phyloP scores from a whole-genome alignment of 768 basidiomycete genomes.

The Amanita rimosa region DNA sequence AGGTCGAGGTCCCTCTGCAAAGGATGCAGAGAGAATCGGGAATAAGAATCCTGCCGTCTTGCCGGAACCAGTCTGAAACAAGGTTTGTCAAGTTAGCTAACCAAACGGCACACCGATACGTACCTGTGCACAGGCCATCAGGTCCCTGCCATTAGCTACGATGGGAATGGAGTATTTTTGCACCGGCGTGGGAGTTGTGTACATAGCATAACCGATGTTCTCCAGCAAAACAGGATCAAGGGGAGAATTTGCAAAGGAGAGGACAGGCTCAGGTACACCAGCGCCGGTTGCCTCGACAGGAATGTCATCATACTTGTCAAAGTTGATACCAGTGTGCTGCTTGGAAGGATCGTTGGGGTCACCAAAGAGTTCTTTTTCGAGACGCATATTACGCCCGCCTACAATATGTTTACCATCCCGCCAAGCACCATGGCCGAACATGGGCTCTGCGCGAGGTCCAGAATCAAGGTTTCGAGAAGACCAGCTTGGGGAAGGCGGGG shows the following conservation, averaged over 20 bases:
- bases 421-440: slow-evolving; percentile 68
- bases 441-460: slow-evolving; percentile 31
- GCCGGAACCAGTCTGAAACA: slow-evolving; percentile 88
- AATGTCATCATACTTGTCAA: slow-evolving; percentile 99
- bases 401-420: slow-evolving; percentile 79
- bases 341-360: slow-evolving; percentile 76
- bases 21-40: slow-evolving; percentile 94
- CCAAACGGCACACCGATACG: slow-evolving; percentile 14
- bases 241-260: slow-evolving; percentile 77
- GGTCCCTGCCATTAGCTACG: slow-evolving; percentile 77
- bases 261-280: slow-evolving; percentile 93
- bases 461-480: slow-evolving; percentile 25
- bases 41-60: slow-evolving; percentile 99
- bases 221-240: slow-evolving; percentile 90
- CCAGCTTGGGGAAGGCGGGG: slow-evolving; percentile 30
- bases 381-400: slow-evolving; percentile 74
- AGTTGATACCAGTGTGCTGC: slow-evolving; percentile 97
- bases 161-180: slow-evolving; percentile 99
- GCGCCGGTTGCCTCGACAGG: slow-evolving; percentile 97
- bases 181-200: slow-evolving; percentile 93
- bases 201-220: slow-evolving; percentile 89
- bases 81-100: slow-evolving; percentile 3
- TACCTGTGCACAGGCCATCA: slow-evolving; percentile 94
- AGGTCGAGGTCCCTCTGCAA: slow-evolving; percentile 66
- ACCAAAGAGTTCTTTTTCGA: slow-evolving; percentile 96